phyloP scores from a whole-genome alignment of 768 basidiomycete species.

The Russula emetica region DNA sequence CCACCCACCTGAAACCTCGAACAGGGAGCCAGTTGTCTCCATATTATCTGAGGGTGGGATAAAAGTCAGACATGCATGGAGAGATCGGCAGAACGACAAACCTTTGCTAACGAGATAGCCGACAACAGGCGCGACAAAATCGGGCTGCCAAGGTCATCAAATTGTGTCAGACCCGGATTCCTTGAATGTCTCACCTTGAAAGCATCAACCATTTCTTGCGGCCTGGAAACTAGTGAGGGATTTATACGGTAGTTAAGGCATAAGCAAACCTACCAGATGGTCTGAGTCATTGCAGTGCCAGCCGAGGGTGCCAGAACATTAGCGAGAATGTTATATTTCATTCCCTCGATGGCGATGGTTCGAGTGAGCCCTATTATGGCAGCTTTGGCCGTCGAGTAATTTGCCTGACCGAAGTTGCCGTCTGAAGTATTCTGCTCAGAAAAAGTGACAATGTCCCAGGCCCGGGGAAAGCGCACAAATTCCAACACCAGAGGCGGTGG shows the following conservation, averaged over 20 bases:
- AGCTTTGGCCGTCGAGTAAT: slow-evolving; percentile 92
- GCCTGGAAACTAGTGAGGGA: slow-evolving; percentile 40
- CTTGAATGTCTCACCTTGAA: slow-evolving; percentile 60
- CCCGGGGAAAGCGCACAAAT: slow-evolving; percentile 59
- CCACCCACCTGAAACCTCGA: slow-evolving; percentile 90
- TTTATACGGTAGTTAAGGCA: not conserved
- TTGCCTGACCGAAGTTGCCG: slow-evolving; percentile 94
- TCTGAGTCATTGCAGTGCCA: slow-evolving; percentile 88
- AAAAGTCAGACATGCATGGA: not conserved
- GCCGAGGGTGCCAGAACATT: slow-evolving; percentile 87
- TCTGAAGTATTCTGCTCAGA: slow-evolving; percentile 43
- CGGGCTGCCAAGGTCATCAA: slow-evolving; percentile 51
- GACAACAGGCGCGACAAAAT: slow-evolving; percentile 88
- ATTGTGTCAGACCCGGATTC: not conserved
- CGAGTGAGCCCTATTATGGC: slow-evolving; percentile 88
- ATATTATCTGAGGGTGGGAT: slow-evolving; percentile 50
- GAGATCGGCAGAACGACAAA: slow-evolving; percentile 27
- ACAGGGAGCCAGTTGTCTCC: slow-evolving; percentile 67
- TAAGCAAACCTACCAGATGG: slow-evolving; percentile 53
- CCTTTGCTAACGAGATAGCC: slow-evolving; percentile 82
- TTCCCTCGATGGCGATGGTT: slow-evolving; percentile 86
- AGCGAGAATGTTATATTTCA: slow-evolving; percentile 83
- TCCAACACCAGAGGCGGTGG: slow-evolving; percentile 89
- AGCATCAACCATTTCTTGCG: slow-evolving; percentile 81
- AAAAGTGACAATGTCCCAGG: not conserved